Base-by-base conservation (phyloP, 108 stramenopile genomes). In the Skeletonema marinoi region DNA sequence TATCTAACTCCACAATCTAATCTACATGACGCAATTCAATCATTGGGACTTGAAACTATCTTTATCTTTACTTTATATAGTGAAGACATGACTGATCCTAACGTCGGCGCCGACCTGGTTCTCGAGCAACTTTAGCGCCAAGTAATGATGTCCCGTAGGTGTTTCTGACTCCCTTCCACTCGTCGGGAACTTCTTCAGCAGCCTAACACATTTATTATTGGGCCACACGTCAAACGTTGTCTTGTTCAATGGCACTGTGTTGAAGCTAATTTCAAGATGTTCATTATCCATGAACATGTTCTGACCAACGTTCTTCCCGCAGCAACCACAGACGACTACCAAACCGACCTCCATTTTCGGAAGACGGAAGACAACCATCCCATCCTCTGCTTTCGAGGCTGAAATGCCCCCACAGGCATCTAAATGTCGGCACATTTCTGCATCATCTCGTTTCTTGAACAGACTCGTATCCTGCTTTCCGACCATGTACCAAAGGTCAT, bases 311-410 rank as follows among this genome's bases (percentile, higher is more conserved):
- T 67, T 36, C 46, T 86, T 86, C 6, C 71, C 81, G 44, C 85
- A 86, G 63, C 85, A 86, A 19, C 78, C 72, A 41, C 85, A 86
- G 7, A 86, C 71, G 29, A 81, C 78, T 9, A 86, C 75, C 32
- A 86, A 68, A 13, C 85, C 85, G 48, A 83, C 80, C 58, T 79
- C 74, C 85, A 83, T 86, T 62, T 86, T 86, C 0, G 85, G 85
- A 6, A 85, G 68, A 48, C 82, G 81, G 56, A 85, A 83, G 14
- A 80, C 82, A 33, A 86, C 83, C 80, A 77, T 84, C 10, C 86
- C 86, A 38, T 80, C 71, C 9, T 81, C 80, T 39, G 32, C 56
- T 36, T 60, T 81, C 65, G 71, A 50, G 59, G 77, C 86, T 6
- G 74, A 77, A 19, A 86, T 67, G 10, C 78, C 82, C 16, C 82